phyloP scores from a whole-genome alignment of 495 filamentous ascomycete species.

The Hypomontagnella submonticulosa region DNA sequence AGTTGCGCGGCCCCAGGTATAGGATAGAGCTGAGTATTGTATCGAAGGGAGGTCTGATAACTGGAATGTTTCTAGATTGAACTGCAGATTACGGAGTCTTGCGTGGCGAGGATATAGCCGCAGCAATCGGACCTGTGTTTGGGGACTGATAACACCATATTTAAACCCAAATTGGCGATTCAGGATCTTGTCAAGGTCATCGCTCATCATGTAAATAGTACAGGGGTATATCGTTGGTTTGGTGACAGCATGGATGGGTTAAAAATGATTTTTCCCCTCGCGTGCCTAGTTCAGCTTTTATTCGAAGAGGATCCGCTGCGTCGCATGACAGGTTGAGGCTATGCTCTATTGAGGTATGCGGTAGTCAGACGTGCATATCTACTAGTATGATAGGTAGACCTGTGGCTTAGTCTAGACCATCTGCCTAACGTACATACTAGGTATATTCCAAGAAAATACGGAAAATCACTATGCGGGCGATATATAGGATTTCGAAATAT shows the following conservation, averaged over 20 bases:
- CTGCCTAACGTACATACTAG: too few relatives aligned
- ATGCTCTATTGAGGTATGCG: conserved; percentile 12
- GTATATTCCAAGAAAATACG: too few relatives aligned
- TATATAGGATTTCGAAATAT: too few relatives aligned
- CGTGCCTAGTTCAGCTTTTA: not conserved
- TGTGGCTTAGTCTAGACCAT: too few relatives aligned
- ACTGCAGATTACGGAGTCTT: not conserved
- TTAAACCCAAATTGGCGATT: conserved; percentile 18
- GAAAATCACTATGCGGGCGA: too few relatives aligned
- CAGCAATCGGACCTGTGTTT: conserved; percentile 17
- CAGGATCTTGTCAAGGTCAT: conserved; percentile 26
- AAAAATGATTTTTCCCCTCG: not conserved
- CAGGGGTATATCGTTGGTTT: not conserved
- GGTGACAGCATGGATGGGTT: not conserved
- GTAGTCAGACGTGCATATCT: conserved; percentile 16
- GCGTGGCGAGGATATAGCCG: not conserved
- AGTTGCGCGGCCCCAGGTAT: conserved; percentile 32
- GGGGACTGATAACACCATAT: conserved; percentile 15
- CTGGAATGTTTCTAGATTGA: conserved; percentile 11
- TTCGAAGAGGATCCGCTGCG: not conserved
- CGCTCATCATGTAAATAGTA: conserved; percentile 6
- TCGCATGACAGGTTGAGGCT: conserved; percentile 15
- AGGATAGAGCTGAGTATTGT: conserved; percentile 29
- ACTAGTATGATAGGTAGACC: too few relatives aligned
- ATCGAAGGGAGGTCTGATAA: conserved; percentile 20